Base-by-base conservation (phyloP, 163 green algal genomes). In the Prototheca cutis region DNA sequence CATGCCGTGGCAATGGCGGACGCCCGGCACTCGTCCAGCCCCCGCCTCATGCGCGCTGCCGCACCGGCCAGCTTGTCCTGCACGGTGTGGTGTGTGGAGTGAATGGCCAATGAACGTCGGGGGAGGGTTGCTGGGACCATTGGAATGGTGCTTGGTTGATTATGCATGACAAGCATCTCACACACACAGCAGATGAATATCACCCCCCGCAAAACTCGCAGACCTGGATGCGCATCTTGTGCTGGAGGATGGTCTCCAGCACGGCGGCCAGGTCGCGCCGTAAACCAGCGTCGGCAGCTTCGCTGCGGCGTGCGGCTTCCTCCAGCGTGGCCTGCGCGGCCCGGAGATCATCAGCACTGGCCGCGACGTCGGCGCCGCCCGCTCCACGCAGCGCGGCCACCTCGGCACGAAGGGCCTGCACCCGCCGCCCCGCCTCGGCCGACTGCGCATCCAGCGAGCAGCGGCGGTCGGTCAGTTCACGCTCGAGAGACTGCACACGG, bases 181-280 rank as follows among this genome's bases (percentile, higher is more conserved):
- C n/a, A n/a, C n/a, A n/a, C n/a, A n/a, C n/a, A n/a, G n/a, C n/a
- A n/a, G n/a, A n/a, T n/a, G n/a, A n/a, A n/a, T n/a, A n/a, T n/a
- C n/a, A n/a, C n/a, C n/a, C n/a, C 21, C 15, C 23, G 15, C 47
- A 25, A 25, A 19, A 10, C 21, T 29, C 6, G 47, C 47, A 19
- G 13, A n/a, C 25, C 57, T 72, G 63, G 4, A 76, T 25, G 23
- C 52, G 49, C 62, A 78, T 24, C 32, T 78, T 78, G 58, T 80
- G 72, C 54, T 77, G 61, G 25, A 80, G 34, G 18, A 80, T 39
- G 32, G 39, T 33, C 63, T 77, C 69, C 48, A 80, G 63, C 30
- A 68, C 72, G 2, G 68, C 65, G 5, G 59, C 48, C 24, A 78
- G 61, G 63, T 80, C 65, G 7, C 56, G 57, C 54, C 79, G 67